Conservation (phyloP, 139 green algal genomes). For the Tetraselmis chui region DNA sequence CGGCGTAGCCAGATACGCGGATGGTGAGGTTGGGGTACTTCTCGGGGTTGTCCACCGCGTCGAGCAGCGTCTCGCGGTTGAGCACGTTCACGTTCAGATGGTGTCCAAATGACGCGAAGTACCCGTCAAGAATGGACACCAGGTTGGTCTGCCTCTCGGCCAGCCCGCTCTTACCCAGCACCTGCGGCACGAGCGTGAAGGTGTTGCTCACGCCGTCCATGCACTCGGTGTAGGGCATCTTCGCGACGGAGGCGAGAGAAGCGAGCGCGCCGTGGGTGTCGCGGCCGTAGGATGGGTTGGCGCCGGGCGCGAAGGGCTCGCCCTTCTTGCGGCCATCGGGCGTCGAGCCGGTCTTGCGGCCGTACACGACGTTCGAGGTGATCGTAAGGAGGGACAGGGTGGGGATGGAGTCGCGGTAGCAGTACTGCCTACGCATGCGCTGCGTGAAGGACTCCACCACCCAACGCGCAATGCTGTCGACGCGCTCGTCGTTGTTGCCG, state of each 20-base stretch:
- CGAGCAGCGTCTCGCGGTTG: conserved; percentile 52
- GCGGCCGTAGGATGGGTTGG: conserved; percentile 60
- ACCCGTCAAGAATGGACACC: conserved; percentile 58
- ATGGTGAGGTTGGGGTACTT: conserved; percentile 73
- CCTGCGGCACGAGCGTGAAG: conserved; percentile 57
- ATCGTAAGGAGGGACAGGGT: conserved; percentile 73
- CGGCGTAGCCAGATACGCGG: conserved; percentile 64
- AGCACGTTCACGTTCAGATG: conserved; percentile 75
- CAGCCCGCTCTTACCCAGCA: conserved; percentile 27
- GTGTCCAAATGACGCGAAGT: conserved; percentile 55
- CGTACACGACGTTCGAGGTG: conserved; percentile 68
- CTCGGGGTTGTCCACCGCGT: conserved; percentile 68
- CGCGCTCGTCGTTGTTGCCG: conserved; percentile 64
- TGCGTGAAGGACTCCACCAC: conserved; percentile 40
- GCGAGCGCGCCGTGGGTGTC: conserved; percentile 56
- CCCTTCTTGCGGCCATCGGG: conserved; percentile 63
- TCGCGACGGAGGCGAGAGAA: conserved; percentile 48
- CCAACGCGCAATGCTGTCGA: conserved; percentile 49
- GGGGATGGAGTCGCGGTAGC: conserved; percentile 54
- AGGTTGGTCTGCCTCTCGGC: conserved; percentile 39
- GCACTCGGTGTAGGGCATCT: conserved; percentile 46
- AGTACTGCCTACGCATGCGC: conserved; percentile 47
- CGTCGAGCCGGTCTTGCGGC: conserved; percentile 54
- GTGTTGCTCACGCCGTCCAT: conserved; percentile 70
- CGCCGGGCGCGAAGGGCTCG: conserved; percentile 55